Conservation (phyloP, 495 filamentous ascomycete genomes). For the Thozetella sp. region DNA sequence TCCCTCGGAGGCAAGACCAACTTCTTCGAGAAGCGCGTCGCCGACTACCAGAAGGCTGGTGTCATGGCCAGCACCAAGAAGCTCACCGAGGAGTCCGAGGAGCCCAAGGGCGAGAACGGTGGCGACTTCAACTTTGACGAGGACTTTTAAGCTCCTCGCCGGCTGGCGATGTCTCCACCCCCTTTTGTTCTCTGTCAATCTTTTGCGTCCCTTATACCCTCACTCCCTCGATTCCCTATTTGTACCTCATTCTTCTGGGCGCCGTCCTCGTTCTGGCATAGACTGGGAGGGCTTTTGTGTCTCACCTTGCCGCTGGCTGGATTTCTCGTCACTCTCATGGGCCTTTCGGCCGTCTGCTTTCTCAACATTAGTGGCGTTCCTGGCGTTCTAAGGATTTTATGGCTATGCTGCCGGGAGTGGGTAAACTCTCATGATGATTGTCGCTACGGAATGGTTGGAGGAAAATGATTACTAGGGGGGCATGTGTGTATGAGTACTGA, state of each 20-base stretch:
- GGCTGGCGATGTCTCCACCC: slow-evolving; percentile 1
- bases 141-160: slow-evolving; percentile 73
- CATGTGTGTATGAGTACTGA: slow-evolving; percentile 26
- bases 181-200: slow-evolving; percentile 18
- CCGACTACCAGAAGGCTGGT: slow-evolving; percentile 99
- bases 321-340: slow-evolving; percentile 10
- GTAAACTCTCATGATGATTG: neutral
- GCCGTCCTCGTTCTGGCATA: slow-evolving; percentile 16
- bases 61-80: slow-evolving; percentile 96
- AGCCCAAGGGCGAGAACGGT: slow-evolving; percentile 61
- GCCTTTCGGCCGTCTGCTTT: slow-evolving; percentile 10
- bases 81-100: slow-evolving; percentile 46
- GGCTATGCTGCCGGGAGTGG: neutral
- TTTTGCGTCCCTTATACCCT: slow-evolving; percentile 29
- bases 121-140: slow-evolving; percentile 93
- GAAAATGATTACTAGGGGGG: slow-evolving; percentile 12
- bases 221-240: slow-evolving; percentile 29
- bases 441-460: slow-evolving; percentile 9
- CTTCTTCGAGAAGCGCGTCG: slow-evolving; percentile 99
- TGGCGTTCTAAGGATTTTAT: slow-evolving; percentile 1
- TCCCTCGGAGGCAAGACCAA: slow-evolving; percentile 99
- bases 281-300: slow-evolving; percentile 14
- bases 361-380: slow-evolving; percentile 13
- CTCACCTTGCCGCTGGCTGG: slow-evolving; percentile 9
- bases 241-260: slow-evolving; percentile 20